Conservation (phyloP, 2,329 filamentous ascomycete genomes). For the Pestalotiopsis sp. region DNA sequence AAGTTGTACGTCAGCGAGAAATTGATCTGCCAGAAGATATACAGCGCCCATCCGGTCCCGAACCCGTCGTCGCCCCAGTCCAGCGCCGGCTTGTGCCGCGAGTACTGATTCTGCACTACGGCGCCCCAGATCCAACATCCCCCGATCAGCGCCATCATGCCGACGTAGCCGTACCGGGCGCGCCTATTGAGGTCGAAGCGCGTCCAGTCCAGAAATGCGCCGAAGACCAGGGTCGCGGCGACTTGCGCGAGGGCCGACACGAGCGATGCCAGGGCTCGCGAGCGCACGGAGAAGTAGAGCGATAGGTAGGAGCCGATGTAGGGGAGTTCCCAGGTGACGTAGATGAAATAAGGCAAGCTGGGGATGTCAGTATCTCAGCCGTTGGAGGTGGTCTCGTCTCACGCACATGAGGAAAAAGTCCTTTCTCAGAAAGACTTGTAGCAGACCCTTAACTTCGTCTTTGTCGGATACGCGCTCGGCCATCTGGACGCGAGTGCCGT, state of each 20-base stretch:
- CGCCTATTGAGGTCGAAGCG: constrained; percentile 20
- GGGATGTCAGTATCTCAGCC: background rate
- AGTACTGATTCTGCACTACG: constrained; percentile 30
- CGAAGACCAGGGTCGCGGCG: constrained; percentile 22
- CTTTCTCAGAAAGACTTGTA: constrained; percentile 1
- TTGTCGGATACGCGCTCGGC: constrained; percentile 11
- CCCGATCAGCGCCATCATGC: constrained; percentile 27
- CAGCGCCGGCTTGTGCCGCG: constrained; percentile 22
- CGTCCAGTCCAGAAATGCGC: constrained; percentile 28
- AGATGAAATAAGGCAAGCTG: constrained; percentile 23
- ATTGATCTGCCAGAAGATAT: constrained; percentile 34
- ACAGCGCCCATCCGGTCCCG: constrained; percentile 30
- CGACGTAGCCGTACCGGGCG: constrained; percentile 22
- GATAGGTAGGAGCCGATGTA: constrained; percentile 22
- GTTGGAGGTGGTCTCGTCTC: background rate
- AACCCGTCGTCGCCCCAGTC: constrained; percentile 29
- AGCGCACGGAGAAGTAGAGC: constrained; percentile 22
- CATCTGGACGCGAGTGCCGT: constrained; percentile 14
- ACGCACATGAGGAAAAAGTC: constrained; percentile 6
- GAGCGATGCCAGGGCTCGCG: constrained; percentile 21
- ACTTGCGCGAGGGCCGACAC: constrained; percentile 27
- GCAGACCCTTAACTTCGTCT: constrained; percentile 15
- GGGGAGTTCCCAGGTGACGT: constrained; percentile 20
- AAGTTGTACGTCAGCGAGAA: constrained; percentile 34
- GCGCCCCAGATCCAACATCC: constrained; percentile 30